These are phyloP conservation scores for Trichoderma sp. DNA, from an alignment of 2,329 filamentous ascomycete species.

Conservation along the genomic window DNA sequence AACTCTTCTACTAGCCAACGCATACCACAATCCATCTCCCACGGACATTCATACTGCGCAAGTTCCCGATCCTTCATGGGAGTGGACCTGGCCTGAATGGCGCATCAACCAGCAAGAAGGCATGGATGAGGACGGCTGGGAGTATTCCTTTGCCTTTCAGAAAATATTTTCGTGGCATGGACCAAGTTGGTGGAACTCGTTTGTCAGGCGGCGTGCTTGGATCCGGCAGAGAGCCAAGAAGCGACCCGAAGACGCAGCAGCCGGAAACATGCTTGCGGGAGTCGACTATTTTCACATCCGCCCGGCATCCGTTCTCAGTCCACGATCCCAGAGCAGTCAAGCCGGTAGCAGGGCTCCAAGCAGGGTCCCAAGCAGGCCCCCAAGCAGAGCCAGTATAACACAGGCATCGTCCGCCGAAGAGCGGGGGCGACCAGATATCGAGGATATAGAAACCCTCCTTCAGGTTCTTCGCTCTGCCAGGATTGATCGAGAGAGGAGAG, in stretches of 20 bases:
- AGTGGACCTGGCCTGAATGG: slow-evolving; percentile 75
- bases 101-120: slow-evolving; percentile 68
- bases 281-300: slow-evolving; percentile 78
- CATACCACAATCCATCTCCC: slow-evolving; percentile 56
- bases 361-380: slow-evolving; percentile 34
- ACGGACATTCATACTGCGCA: slow-evolving; percentile 79
- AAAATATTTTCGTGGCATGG: slow-evolving; percentile 80
- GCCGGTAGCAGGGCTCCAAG: slow-evolving; percentile 32
- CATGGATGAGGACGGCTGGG: slow-evolving; percentile 84
- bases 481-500: slow-evolving; percentile 89
- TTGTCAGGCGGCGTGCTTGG: slow-evolving; percentile 88
- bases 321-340: slow-evolving; percentile 33
- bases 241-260: slow-evolving; percentile 40
- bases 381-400: slow-evolving; percentile 38
- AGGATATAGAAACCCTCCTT: slow-evolving; percentile 67
- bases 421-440: slow-evolving; percentile 57
- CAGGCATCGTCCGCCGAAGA: slow-evolving; percentile 41
- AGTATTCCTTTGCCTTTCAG: slow-evolving; percentile 87
- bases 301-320: slow-evolving; percentile 43
- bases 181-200: slow-evolving; percentile 89
- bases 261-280: slow-evolving; percentile 61
- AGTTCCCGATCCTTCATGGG: slow-evolving; percentile 91
- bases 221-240: slow-evolving; percentile 72
- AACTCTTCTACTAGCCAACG: slow-evolving; percentile 51
- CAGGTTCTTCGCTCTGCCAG: slow-evolving; percentile 62